Conservation (phyloP, 2,329 filamentous ascomycete species). For the Phialemonium atrogriseum region DNA sequence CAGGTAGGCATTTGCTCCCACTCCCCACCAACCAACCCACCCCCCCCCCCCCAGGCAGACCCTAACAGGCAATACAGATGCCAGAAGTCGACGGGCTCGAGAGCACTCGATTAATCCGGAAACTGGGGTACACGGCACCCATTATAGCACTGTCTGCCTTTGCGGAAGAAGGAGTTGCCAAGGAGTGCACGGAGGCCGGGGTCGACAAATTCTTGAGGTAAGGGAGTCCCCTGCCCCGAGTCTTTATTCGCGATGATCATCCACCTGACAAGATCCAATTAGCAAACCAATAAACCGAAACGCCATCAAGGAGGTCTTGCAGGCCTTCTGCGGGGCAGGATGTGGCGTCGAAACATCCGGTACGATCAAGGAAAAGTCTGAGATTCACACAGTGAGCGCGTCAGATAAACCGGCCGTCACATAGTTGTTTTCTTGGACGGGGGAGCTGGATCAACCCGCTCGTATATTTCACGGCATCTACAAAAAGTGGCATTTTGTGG, state of each 20-base stretch:
- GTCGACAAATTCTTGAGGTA: conserved; percentile 78
- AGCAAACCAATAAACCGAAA: background rate
- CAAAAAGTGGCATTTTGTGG: no score
- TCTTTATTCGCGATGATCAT: background rate
- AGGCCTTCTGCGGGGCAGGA: no score
- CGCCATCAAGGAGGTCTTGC: background rate
- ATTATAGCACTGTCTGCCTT: conserved; percentile 90
- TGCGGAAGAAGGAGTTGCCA: conserved; percentile 80
- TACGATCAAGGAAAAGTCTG: no score
- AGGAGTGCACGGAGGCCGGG: conserved; percentile 77
- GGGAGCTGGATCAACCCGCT: no score
- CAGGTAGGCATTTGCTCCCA: conserved; percentile 20
- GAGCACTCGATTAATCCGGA: conserved; percentile 73
- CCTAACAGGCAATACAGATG: no score
- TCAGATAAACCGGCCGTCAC: no score
- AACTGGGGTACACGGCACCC: conserved; percentile 78
- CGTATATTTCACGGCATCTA: no score
- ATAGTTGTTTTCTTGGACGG: no score
- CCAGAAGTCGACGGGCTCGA: conserved; percentile 85
- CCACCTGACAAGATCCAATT: background rate
- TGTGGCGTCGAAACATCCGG: no score
- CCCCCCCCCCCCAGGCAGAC: background rate
- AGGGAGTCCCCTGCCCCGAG: background rate
- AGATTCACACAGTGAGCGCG: no score
- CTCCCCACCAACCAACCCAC: background rate